Base-by-base conservation (phyloP, 1,139 yeast genomes). In the Yamadazyma atlantica region DNA sequence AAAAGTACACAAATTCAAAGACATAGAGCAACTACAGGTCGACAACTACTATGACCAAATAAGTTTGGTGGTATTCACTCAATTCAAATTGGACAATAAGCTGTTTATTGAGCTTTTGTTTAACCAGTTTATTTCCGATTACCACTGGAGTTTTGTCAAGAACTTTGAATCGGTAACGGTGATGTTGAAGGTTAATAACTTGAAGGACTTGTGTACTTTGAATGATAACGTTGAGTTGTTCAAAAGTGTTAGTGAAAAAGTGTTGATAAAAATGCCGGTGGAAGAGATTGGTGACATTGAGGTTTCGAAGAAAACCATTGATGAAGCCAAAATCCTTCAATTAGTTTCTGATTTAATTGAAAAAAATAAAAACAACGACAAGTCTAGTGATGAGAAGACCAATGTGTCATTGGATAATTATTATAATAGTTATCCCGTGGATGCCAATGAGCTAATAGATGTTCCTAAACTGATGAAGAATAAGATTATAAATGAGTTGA, bases 391-490 rank as follows among this genome's bases (percentile, higher is more conserved):
- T 3, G 30, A 28, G 16, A 28, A 16, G 5, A n/a, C 21, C 12
- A 28, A 28, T 28, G 21, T 16, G 10, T 28, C 30, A 3, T 14
- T 28, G 12, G 30, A 28, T 16, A 28, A 60, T 24, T 64, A 64
- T 44, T 67, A 65, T 48, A 54, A 52, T 23, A 54, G 64, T 22
- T 83, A 84, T 51, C 67, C 72, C 38, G 78, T 84, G 16, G 87
- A 84, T 53, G 64, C 73, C 15, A 64, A 66, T 41, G 88, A 83
- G 45, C 57, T 84, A 41, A 64, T 74, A 12, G 90, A 82, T 50
- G 75, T 84, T 5, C 89, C 90, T 2, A 62, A 65, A 25, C 74
- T 75, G 30, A 66, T 78, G 62, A 61, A 78, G 33, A 82, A 79
- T n/a, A 69, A 66, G 25, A 74, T 83, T 25, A 74, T 73, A 31